phyloP scores from a whole-genome alignment of 116 monocot species.

The Papilionanthe hybrid region DNA sequence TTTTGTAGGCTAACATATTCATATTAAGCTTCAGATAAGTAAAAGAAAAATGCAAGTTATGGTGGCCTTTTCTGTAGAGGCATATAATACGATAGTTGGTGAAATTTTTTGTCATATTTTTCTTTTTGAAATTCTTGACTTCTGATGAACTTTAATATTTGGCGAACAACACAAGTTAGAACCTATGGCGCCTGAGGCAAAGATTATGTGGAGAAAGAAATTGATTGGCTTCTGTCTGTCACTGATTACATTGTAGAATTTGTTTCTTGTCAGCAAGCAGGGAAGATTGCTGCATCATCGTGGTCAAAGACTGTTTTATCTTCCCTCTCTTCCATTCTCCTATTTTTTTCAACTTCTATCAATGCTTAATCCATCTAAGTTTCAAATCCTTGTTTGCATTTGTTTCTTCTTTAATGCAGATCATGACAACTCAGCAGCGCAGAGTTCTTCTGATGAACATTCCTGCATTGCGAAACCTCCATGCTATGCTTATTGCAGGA shows the following conservation, averaged over 20 bases:
- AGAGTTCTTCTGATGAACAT: slow-evolving; percentile 85
- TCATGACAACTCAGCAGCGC: slow-evolving; percentile 82
- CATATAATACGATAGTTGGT: too few species aligned
- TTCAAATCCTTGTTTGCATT: background rate
- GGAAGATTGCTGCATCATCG: slow-evolving; percentile 71
- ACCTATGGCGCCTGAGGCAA: slow-evolving; percentile 68
- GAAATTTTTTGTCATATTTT: too few species aligned
- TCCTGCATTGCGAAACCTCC: slow-evolving; percentile 82
- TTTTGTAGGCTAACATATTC: too few species aligned
- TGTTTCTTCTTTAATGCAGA: slow-evolving; percentile 25
- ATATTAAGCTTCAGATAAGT: too few species aligned
- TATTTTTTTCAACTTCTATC: background rate
- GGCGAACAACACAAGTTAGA: slow-evolving; percentile 77
- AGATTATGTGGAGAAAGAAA: slow-evolving; percentile 75
- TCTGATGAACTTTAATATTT: slow-evolving; percentile 88
- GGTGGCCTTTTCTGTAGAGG: too few species aligned
- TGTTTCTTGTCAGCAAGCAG: slow-evolving; percentile 64
- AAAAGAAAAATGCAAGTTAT: too few species aligned
- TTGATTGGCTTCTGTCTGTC: slow-evolving; percentile 87
- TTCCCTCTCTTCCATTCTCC: background rate
- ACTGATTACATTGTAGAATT: slow-evolving; percentile 92
- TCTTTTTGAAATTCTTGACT: too few species aligned
- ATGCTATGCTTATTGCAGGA: slow-evolving; percentile 86
- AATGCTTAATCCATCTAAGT: background rate
- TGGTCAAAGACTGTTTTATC: slow-evolving; percentile 32